Conservation (phyloP, 257 asterid genomes). For the Petunia axillaris region DNA sequence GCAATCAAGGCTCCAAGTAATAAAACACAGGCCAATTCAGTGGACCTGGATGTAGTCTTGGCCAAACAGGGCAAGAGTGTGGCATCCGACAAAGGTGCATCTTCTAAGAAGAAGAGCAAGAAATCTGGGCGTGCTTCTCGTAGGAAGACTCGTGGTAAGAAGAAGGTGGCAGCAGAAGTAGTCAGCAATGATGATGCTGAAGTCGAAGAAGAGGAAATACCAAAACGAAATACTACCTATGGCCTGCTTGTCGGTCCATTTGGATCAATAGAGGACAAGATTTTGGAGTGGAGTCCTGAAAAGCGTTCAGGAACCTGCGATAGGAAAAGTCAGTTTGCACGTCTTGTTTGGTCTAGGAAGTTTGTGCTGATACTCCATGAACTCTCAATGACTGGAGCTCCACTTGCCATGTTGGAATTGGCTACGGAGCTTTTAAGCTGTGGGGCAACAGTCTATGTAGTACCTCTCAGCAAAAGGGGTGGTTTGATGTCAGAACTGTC, state of each 20-base stretch:
- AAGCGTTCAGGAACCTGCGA: conserved; percentile 91
- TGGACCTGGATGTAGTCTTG: conserved; percentile 40
- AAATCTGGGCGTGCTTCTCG: conserved; percentile 55
- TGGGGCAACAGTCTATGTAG: conserved; percentile 86
- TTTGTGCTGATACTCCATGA: conserved; percentile 93
- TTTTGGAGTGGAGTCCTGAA: conserved; percentile 92
- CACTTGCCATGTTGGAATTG: conserved; percentile 97
- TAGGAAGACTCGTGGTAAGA: conserved; percentile 52
- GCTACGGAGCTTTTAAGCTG: conserved; percentile 97
- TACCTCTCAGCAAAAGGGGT: conserved; percentile 82
- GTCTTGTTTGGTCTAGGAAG: conserved; percentile 96
- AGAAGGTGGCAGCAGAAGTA: conserved; percentile 44
- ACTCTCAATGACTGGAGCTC: conserved; percentile 98
- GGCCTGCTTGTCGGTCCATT: conserved; percentile 92
- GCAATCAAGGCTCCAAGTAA: conserved; percentile 32
- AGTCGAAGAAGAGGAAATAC: conserved; percentile 69
- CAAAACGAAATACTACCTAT: conserved; percentile 69
- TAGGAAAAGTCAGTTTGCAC: conserved; percentile 92
- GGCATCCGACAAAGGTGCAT: conserved; percentile 33
- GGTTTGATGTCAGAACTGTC: conserved; percentile 85
- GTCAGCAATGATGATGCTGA: conserved; percentile 52
- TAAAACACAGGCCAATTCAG: conserved; percentile 41
- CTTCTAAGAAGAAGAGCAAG: conserved; percentile 57
- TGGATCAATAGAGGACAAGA: conserved; percentile 78
- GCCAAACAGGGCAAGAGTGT: conserved; percentile 45